Base-by-base conservation (phyloP, 805 yeast genomes). In the Candida koratica region DNA sequence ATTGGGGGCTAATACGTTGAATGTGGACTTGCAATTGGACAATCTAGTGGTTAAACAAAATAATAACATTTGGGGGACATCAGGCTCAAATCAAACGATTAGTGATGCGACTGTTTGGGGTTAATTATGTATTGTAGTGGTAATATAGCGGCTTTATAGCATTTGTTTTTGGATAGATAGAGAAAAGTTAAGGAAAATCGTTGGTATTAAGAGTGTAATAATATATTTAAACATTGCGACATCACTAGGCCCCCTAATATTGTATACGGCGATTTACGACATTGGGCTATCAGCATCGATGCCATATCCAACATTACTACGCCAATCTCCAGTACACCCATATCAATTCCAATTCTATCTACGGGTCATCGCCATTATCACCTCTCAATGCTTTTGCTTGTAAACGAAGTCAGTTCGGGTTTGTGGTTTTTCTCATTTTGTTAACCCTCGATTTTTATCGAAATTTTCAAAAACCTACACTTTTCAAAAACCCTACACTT, bases 51-150 rank as follows among this genome's bases (percentile, higher is more conserved):
- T 27, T 19, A 37, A 32, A 23, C 36, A 27, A 18, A 28, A 22
- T 15, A 37, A 29, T 24, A 37, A 32, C 20, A 38, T 38, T 23
- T 38, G 42, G 42, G 42, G 38, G 10, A 38, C 28, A 16, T 17
- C 28, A 6, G 30, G 8, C 17, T 19, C 33, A 15, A 17, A 18
- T 16, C 32, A 26, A 32, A 20, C 20, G 13, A 22, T 30, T 16
- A 30, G 28, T 27, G 42, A 34, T 25, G 36, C 38, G 9, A 32
- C 38, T 5, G 42, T 38, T 23, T 38, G 42, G 42, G 42, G 38
- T 12, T 38, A 37, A 19, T 14, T 28, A 6, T 28, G 24, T 28
- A 17, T 28, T 27, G 30, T 27, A 27, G 30, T 12, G 18, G 7
- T 15, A 17, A 27, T 15, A 17, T 14, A 27, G 16, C 20, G n/a